phyloP scores from a whole-genome alignment of 2,329 filamentous ascomycete genomes.

The Orbilia oligospora region DNA sequence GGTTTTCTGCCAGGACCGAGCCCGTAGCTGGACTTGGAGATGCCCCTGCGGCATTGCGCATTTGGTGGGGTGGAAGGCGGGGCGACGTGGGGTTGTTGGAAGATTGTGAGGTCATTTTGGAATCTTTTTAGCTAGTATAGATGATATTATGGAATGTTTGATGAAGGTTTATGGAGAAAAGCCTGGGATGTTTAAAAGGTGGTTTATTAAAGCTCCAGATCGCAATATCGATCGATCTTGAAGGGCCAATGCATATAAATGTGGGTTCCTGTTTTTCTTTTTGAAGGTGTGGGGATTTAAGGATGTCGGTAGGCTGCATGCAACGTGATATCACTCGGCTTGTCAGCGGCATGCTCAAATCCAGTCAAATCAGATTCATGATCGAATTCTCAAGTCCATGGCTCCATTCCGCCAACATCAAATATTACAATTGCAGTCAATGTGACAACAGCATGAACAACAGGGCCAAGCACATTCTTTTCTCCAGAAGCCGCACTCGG shows the following conservation, averaged over 20 bases:
- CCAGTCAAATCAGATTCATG: not conserved
- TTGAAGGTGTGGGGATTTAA: slow-evolving; percentile 47
- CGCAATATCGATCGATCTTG: slow-evolving; percentile 35
- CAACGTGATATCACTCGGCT: slow-evolving; percentile 57
- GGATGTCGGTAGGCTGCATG: slow-evolving; percentile 53
- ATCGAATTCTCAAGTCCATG: not conserved
- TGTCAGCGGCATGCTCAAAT: slow-evolving; percentile 51
- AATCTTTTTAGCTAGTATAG: not conserved
- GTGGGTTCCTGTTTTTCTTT: slow-evolving; percentile 18
- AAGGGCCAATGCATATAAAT: slow-evolving; percentile 37
- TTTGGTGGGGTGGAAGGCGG: slow-evolving; percentile 58
- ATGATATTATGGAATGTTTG: slow-evolving; percentile 6
- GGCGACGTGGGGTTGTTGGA: slow-evolving; percentile 60
- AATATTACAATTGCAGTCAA: slow-evolving; percentile 12
- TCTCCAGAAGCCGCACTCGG: slow-evolving; percentile 25
- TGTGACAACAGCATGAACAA: not conserved
- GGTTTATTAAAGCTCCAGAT: slow-evolving; percentile 21
- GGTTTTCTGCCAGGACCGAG: slow-evolving; percentile 56
- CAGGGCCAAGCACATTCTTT: slow-evolving; percentile 32
- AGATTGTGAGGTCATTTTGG: slow-evolving; percentile 48
- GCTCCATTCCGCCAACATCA: slow-evolving; percentile 14
- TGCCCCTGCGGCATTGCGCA: slow-evolving; percentile 53
- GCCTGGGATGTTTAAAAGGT: not conserved
- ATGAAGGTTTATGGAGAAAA: slow-evolving; percentile 12
- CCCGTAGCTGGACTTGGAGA: slow-evolving; percentile 53